Evolutionary conservation across 164 flowering plant species (phyloP).

Genomic region (Magnolia officinalis): DNA sequence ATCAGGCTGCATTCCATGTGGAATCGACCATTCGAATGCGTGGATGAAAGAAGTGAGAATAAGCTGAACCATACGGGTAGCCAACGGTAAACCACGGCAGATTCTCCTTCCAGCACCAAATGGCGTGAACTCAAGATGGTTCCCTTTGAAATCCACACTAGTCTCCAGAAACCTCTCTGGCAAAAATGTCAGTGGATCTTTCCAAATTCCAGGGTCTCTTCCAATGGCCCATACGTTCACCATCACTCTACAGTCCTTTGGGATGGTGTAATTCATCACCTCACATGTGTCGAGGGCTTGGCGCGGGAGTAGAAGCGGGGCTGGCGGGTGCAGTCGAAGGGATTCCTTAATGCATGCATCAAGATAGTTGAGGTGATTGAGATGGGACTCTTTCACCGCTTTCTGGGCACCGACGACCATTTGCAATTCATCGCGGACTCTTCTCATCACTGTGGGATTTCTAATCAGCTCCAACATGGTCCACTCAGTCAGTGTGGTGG

Average conservation of each 20-base stretch:
- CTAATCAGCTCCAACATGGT: conserved; percentile 20
- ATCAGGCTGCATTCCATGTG: conserved; percentile 1
- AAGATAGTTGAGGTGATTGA: conserved; percentile 11
- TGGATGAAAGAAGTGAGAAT: conserved; percentile 11
- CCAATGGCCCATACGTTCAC: conserved; percentile 9
- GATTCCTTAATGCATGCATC: conserved; percentile 21
- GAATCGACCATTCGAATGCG: conserved; percentile 8
- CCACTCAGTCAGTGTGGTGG: conserved; percentile 22
- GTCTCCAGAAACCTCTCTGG: conserved; percentile 3
- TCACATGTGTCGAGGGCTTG: not conserved
- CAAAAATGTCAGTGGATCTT: conserved; percentile 8
- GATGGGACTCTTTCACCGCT: conserved; percentile 7
- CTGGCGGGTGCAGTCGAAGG: conserved; percentile 13
- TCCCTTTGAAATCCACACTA: conserved; percentile 6
- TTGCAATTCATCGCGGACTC: conserved; percentile 7
- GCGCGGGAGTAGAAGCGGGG: conserved; percentile 6
- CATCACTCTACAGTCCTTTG: conserved; percentile 1
- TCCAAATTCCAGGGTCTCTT: conserved; percentile 11
- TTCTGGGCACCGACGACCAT: not conserved
- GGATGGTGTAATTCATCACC: conserved; percentile 2
- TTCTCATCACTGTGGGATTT: not conserved
- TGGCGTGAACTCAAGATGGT: not conserved
- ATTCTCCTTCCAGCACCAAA: conserved; percentile 10
- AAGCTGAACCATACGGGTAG: not conserved
- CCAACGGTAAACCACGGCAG: conserved; percentile 5